phyloP scores from a whole-genome alignment of 495 filamentous ascomycete species.

The Podospora appendiculata region DNA sequence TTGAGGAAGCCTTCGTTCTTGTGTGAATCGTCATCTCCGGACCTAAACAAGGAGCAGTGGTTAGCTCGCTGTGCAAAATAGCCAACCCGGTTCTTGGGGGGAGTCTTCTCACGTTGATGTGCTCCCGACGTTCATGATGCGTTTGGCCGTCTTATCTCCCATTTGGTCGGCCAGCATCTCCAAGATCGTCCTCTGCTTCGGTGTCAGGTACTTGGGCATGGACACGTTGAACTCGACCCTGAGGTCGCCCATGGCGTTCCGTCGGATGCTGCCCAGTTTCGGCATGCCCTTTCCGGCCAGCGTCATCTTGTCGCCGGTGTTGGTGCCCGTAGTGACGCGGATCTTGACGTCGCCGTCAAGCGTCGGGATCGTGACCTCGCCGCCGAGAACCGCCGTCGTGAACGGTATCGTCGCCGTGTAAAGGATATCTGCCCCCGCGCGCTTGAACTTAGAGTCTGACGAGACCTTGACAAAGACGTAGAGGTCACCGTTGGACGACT shows the following conservation, averaged over 20 bases:
- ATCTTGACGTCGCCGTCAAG: conserved; percentile 84
- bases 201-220: conserved; percentile 88
- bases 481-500: conserved; percentile 68
- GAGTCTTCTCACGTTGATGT: no score
- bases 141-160: conserved; percentile 80
- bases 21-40: conserved; percentile 18
- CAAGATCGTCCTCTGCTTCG: conserved; percentile 82
- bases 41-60: not conserved
- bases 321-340: conserved; percentile 81
- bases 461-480: conserved; percentile 80
- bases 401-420: conserved; percentile 88
- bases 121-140: conserved; percentile 61
- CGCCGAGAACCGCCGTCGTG: conserved; percentile 87
- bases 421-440: conserved; percentile 78
- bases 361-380: conserved; percentile 82
- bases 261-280: conserved; percentile 44
- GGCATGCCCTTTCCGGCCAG: conserved; percentile 88
- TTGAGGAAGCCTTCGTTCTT: conserved; percentile 82
- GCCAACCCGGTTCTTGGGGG: not conserved
- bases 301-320: conserved; percentile 84
- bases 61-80: not conserved
- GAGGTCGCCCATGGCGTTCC: conserved; percentile 64
- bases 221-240: conserved; percentile 89
- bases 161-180: conserved; percentile 96
- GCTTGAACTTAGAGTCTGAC: conserved; percentile 76